Evolutionary conservation across 1,284 basidiomycete genomes (phyloP), one percentile per base, ranked within the genome.

Genomic region (Microbotryum lychnidis-dioicae): DNA sequence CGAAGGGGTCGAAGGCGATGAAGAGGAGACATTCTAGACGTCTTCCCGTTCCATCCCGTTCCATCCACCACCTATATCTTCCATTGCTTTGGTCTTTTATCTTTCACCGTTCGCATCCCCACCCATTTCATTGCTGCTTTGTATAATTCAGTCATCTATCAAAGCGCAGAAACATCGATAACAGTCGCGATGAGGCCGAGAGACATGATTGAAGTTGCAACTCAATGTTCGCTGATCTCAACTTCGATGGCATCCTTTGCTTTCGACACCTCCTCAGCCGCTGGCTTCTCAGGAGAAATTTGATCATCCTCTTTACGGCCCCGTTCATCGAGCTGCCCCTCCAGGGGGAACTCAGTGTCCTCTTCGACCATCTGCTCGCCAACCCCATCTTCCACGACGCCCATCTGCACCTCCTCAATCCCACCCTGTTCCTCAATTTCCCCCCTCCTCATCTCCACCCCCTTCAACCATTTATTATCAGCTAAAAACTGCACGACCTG

Each of bases 401-500:
- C 44, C 20, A 16, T 20, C 37, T 52, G 42, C 25, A 14, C 29
- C 48, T 16, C 67, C 48, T 67, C 63, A 14, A 73, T 69, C 64
- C 68, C 69, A 47, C 73, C 73, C 69, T 82, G 80, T 62, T 86
- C 82, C 27, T 82, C 79, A 2, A 87, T 86, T 71, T 91, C 83
- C 0, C 93, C 94, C 16, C 86, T 84, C 51, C 81, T 81, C 23
- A 87, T 76, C 75, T 97, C 94, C 1, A 97, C 91, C 53, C 83
- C 82, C 52, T 81, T 77, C 18, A 98, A 78, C 77, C 94, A 93
- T 71, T 91, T 84, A 70, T 98, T 98, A 65, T 90, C 87, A 3
- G 91, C 90, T 18, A 97, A 76, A 75, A 97, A 98, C 42, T 84
- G 85, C 70, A 97, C 89, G 3, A 89, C 89, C 75, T 97, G 94